Conservation (phyloP, 2,329 filamentous ascomycete genomes). For the Penicillium palitans region DNA sequence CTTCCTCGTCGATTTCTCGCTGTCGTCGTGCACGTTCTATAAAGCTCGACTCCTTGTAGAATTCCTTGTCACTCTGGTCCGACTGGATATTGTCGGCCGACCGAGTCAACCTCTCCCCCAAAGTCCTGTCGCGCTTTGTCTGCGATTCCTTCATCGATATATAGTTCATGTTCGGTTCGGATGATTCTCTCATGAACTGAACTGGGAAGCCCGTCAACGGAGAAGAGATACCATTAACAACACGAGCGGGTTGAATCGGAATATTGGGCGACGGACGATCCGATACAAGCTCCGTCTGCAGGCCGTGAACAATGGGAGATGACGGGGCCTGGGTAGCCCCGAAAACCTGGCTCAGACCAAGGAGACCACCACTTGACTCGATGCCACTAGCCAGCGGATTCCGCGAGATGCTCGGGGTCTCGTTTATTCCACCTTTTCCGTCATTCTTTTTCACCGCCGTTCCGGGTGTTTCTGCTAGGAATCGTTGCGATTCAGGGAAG, state of each 20-base stretch:
- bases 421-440: constrained; percentile 28
- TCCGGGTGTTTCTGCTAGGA: constrained; percentile 45
- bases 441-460: constrained; percentile 39
- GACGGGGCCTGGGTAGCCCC: constrained; percentile 50
- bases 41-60: constrained; percentile 46
- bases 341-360: constrained; percentile 52
- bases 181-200: constrained; percentile 37
- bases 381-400: constrained; percentile 45
- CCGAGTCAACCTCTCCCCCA: constrained; percentile 34
- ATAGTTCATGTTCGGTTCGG: constrained; percentile 46
- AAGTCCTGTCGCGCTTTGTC: constrained; percentile 38
- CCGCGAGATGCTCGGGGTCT: constrained; percentile 43
- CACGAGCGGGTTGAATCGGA: constrained; percentile 42
- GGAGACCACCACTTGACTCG: constrained; percentile 40
- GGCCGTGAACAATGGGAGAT: constrained; percentile 44
- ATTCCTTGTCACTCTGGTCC: constrained; percentile 44
- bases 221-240: constrained; percentile 40
- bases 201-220: constrained; percentile 37
- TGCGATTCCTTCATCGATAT: constrained; percentile 51
- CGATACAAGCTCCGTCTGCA: constrained; percentile 42
- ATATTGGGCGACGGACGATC: constrained; percentile 53
- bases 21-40: constrained; percentile 37
- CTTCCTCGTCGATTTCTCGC: constrained; percentile 36
- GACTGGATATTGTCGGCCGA: constrained; percentile 38
- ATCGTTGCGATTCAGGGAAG: constrained; percentile 51